phyloP scores from a whole-genome alignment of 2,329 filamentous ascomycete genomes.

The Colletotrichum cordylinicola region DNA sequence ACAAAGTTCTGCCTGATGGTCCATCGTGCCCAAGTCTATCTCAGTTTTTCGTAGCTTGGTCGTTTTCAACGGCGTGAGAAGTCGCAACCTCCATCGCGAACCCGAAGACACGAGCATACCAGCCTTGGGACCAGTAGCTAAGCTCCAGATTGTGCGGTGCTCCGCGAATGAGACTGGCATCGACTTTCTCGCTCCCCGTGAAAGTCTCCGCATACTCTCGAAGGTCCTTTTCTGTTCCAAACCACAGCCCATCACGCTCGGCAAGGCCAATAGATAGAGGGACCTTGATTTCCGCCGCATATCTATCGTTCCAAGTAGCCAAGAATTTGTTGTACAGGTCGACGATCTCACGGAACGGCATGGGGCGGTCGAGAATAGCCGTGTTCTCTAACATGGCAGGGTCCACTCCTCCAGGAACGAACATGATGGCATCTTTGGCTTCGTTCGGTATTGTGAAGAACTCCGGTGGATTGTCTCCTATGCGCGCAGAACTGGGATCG shows the following conservation, averaged over 20 bases:
- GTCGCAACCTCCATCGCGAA: constrained; percentile 23
- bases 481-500: neutral
- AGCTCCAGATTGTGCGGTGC: constrained; percentile 25
- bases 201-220: constrained; percentile 22
- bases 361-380: constrained; percentile 17
- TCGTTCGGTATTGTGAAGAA: neutral
- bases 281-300: constrained; percentile 12
- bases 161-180: constrained; percentile 14
- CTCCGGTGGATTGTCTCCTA: neutral
- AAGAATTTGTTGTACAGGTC: constrained; percentile 13
- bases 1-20: neutral
- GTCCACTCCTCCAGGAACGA: constrained; percentile 21
- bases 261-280: constrained; percentile 26
- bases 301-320: constrained; percentile 3
- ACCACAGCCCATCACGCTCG: constrained; percentile 24
- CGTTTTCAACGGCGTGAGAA: neutral
- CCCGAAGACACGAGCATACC: constrained; percentile 26
- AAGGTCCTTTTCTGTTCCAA: constrained; percentile 18
- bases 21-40: neutral
- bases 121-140: constrained; percentile 23
- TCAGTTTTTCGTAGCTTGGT: neutral
- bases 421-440: constrained; percentile 22
- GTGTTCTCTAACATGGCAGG: constrained; percentile 18
- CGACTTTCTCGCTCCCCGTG: constrained; percentile 20
- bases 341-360: constrained; percentile 20